phyloP scores from a whole-genome alignment of 768 basidiomycete species.

The Tricholomella constricta region DNA sequence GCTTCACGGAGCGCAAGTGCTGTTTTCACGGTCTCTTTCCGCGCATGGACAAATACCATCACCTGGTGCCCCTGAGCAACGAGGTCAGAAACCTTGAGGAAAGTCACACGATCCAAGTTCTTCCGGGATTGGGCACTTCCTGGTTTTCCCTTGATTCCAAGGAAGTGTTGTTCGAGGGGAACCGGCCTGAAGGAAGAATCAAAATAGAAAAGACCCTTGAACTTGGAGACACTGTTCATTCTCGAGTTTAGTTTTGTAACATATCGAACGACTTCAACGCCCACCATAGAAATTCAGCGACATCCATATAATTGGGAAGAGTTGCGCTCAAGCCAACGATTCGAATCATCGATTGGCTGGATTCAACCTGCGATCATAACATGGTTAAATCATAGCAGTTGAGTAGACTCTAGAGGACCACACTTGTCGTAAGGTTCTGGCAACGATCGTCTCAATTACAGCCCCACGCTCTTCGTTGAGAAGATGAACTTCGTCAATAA shows the following conservation, averaged over 20 bases:
- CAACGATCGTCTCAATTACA: constrained; percentile 97
- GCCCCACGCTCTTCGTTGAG: constrained; percentile 98
- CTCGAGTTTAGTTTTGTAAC: neutral
- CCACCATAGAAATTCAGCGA: constrained; percentile 91
- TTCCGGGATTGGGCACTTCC: constrained; percentile 71
- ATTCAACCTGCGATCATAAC: constrained; percentile 76
- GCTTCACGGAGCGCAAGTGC: constrained; percentile 81
- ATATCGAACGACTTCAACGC: constrained; percentile 10
- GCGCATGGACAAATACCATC: constrained; percentile 99
- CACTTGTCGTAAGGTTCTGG: constrained; percentile 89
- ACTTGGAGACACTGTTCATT: constrained; percentile 72
- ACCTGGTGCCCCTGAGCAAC: constrained; percentile 95
- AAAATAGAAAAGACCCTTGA: constrained; percentile 93
- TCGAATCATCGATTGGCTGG: constrained; percentile 92
- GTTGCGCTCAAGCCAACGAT: constrained; percentile 97
- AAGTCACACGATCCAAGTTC: constrained; percentile 87
- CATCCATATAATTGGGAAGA: constrained; percentile 95
- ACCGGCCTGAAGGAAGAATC: constrained; percentile 97
- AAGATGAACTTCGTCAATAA: constrained; percentile 97
- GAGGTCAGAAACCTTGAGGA: constrained; percentile 86
- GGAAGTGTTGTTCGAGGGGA: constrained; percentile 95
- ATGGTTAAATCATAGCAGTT: neutral
- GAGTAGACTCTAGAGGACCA: neutral
- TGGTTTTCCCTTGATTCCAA: constrained; percentile 90
- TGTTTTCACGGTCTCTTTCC: constrained; percentile 96